Percentiles rank a stretch among this genome's conserved stretches.
Evolutionary conservation across 768 basidiomycete species (phyloP).

Genomic region (Trametes maxima): DNA sequence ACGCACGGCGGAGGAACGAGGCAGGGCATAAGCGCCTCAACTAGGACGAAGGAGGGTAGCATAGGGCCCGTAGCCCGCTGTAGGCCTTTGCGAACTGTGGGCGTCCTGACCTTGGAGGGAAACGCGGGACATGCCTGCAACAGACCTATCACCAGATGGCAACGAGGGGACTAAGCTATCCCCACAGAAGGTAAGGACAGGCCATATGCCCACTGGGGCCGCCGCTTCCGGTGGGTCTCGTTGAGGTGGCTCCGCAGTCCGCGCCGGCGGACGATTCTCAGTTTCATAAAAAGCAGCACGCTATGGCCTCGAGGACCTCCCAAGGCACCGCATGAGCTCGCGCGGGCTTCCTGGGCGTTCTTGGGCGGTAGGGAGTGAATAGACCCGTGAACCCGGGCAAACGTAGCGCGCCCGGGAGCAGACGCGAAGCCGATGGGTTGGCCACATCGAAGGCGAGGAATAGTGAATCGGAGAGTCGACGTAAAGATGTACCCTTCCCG

Average conservation of each 20-base stretch:
- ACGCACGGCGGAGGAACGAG: conserved; percentile 9
- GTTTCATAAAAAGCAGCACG: conserved; percentile 15
- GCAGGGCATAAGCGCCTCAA: background rate
- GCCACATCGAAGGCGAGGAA: conserved; percentile 2
- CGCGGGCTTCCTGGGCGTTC: background rate
- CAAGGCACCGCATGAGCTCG: conserved; percentile 13
- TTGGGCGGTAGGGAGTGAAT: conserved; percentile 4
- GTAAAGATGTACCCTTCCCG: conserved; percentile 8
- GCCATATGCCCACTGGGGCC: conserved; percentile 4
- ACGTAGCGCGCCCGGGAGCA: conserved; percentile 5
- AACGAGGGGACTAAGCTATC: background rate
- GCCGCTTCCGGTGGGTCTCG: background rate
- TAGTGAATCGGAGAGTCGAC: background rate
- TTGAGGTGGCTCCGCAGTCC: conserved; percentile 3
- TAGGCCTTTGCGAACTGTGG: conserved; percentile 6
- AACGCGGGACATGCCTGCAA: conserved; percentile 6
- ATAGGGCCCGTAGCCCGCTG: conserved; percentile 3
- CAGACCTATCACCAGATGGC: conserved; percentile 10
- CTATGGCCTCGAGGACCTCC: conserved; percentile 9
- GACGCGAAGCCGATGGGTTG: conserved; percentile 2
- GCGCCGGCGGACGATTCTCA: conserved; percentile 7
- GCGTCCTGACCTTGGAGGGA: background rate
- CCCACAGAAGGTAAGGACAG: conserved; percentile 4
- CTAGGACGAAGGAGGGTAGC: conserved; percentile 4
- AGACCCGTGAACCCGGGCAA: background rate